Percentiles rank a stretch among this genome's conserved stretches.
Conservation (phyloP, 1,284 basidiomycete species). For the Mycena citricolor region DNA sequence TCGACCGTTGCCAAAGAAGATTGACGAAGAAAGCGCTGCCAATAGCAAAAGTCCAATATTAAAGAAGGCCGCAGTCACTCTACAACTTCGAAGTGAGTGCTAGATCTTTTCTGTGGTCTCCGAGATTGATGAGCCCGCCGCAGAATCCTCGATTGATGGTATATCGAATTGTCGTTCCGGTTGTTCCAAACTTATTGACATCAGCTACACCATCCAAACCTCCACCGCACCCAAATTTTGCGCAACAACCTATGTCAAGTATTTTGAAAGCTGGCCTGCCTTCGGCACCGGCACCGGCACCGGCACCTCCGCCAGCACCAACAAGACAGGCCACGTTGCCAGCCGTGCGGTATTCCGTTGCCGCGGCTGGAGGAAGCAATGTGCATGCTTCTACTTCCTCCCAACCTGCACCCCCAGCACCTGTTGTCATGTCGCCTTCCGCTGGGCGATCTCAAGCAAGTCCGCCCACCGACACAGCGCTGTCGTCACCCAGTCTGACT, state of each 20-base stretch:
- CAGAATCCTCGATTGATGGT: constrained; percentile 51
- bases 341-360: constrained; percentile 82
- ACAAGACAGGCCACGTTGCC: constrained; percentile 64
- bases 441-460: constrained; percentile 29
- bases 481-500: constrained; percentile 76
- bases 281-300: constrained; percentile 47
- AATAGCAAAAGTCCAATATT: constrained; percentile 76
- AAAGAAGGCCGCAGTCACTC: constrained; percentile 65
- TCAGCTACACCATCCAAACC: constrained; percentile 57
- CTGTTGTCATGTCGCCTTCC: constrained; percentile 34
- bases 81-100: constrained; percentile 66
- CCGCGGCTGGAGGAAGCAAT: constrained; percentile 87
- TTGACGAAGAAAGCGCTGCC: constrained; percentile 71
- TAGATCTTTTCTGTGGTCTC: constrained; percentile 20
- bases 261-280: constrained; percentile 71
- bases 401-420: constrained; percentile 31
- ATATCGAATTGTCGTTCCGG: constrained; percentile 10
- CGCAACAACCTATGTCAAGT: constrained; percentile 78
- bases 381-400: constrained; percentile 38
- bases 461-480: constrained; percentile 40
- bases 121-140: constrained; percentile 16
- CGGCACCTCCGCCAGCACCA: constrained; percentile 77
- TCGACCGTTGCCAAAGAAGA: constrained; percentile 61
- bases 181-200: constrained; percentile 23
- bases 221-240: constrained; percentile 79